phyloP scores from a whole-genome alignment of 352 stramenopile genomes.

The Phytopythium oedochilum region DNA sequence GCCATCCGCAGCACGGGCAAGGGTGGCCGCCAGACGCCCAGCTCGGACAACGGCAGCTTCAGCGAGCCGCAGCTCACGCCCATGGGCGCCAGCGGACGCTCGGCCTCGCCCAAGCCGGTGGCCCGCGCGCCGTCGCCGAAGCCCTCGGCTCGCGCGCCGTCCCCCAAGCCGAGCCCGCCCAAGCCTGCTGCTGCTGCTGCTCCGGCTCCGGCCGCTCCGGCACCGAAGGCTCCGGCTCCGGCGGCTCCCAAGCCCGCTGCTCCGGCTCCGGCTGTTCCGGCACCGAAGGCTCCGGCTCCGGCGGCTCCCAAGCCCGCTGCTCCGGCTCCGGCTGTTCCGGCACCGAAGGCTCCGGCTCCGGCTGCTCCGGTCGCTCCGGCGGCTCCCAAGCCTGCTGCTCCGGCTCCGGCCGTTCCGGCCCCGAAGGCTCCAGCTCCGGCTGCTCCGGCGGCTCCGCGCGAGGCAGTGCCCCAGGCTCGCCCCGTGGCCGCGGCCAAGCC shows the following conservation, averaged over 20 bases:
- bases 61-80: conserved; percentile 31
- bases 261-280: not conserved
- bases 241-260: conserved; percentile 15
- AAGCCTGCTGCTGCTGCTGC: conserved; percentile 15
- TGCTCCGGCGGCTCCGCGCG: not conserved
- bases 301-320: conserved; percentile 11
- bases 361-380: not conserved
- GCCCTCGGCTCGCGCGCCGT: conserved; percentile 9
- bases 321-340: conserved; percentile 12
- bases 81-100: conserved; percentile 15
- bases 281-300: conserved; percentile 5
- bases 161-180: conserved; percentile 11
- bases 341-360: conserved; percentile 7
- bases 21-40: conserved; percentile 40
- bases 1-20: conserved; percentile 81
- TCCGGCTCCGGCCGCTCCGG: conserved; percentile 6
- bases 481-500: conserved; percentile 13
- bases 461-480: conserved; percentile 15
- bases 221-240: conserved; percentile 3
- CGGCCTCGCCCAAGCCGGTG: conserved; percentile 24
- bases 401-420: not conserved
- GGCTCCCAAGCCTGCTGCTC: not conserved
- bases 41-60: conserved; percentile 57
- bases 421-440: conserved; percentile 6
- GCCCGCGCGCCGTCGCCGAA: not conserved